Percentiles rank a stretch among this genome's conserved stretches.
Conservation (phyloP, 1,139 yeast species). For the Taiozyma sp. region DNA sequence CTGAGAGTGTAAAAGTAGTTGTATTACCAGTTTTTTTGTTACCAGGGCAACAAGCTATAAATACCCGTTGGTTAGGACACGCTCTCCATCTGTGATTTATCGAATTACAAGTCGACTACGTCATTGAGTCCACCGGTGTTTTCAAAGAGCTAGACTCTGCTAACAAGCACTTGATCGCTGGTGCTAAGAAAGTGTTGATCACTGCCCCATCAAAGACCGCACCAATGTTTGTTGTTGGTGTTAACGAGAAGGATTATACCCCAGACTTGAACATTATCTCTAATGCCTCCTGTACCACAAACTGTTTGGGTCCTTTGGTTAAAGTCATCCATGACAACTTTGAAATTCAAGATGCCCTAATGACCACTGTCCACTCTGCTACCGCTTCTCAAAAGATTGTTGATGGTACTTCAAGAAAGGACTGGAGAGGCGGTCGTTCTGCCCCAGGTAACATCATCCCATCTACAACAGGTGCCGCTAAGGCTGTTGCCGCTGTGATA, state of each 20-base stretch:
- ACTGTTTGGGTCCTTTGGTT: conserved; percentile 88
- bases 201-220: conserved; percentile 87
- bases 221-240: conserved; percentile 89
- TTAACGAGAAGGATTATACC: conserved; percentile 69
- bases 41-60: neutral
- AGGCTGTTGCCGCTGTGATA: conserved; percentile 87
- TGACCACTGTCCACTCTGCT: conserved; percentile 88
- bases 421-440: conserved; percentile 95
- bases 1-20: too few species aligned
- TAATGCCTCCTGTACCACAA: conserved; percentile 87
- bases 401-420: conserved; percentile 92
- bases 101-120: conserved; percentile 65
- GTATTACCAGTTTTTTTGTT: neutral
- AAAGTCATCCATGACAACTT: conserved; percentile 73
- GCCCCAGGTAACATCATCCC: conserved; percentile 90
- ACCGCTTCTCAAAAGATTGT: conserved; percentile 90
- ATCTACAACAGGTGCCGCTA: conserved; percentile 89
- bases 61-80: neutral
- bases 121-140: conserved; percentile 85
- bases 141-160: conserved; percentile 76
- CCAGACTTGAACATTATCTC: conserved; percentile 68
- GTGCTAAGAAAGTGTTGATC: conserved; percentile 85
- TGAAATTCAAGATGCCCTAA: conserved; percentile 81
- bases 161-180: conserved; percentile 77
- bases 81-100: neutral